Evolutionary conservation across 352 stramenopile species (phyloP), one percentile per base, ranked within the genome.

Genomic region (Phytophthora syringae): DNA sequence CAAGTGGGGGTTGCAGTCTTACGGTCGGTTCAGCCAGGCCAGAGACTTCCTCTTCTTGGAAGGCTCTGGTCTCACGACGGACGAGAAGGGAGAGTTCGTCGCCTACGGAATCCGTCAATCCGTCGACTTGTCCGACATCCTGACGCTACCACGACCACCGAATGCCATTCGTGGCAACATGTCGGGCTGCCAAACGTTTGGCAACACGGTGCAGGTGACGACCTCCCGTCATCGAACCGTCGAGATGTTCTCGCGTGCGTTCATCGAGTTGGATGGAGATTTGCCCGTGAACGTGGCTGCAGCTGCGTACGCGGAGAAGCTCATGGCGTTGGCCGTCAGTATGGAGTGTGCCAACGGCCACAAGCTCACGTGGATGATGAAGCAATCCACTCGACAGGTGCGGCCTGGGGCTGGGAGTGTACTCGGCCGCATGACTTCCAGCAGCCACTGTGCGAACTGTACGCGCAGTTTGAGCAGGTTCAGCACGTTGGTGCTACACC

Each of bases 11-110:
- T n/a, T 71, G 7, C 71, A 74, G 28, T 60, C 52, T 15, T 72
- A 80, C 32, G 74, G 71, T 28, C 56, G 69, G 30, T 80, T 84
- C 59, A 64, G 58, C 16, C 64, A 77, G 3, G 52, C 61, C 3
- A 74, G 77, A 0, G 77, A 85, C 60, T 82, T 76, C 49, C 65
- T 85, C 25, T 85, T 73, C 36, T 40, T 85, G 12, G 77, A 85
- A 51, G 74, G 67, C 2, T 77, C 64, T 11, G 77, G 74, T 22
- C 20, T 82, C 20, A 69, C 62, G 0, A 70, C 42, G 15, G 72
- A 80, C 34, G 25, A 66, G 2, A 52, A 66, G 7, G 76, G 73
- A 15, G 45, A 76, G 21, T 53, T 55, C 25, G 67, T 82, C 1
- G 52, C 61, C 16, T 84, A 77, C 52, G 59, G 60, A 10, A 60